Conservation (phyloP, 1,284 basidiomycete species). For the Dichomitus squalens region DNA sequence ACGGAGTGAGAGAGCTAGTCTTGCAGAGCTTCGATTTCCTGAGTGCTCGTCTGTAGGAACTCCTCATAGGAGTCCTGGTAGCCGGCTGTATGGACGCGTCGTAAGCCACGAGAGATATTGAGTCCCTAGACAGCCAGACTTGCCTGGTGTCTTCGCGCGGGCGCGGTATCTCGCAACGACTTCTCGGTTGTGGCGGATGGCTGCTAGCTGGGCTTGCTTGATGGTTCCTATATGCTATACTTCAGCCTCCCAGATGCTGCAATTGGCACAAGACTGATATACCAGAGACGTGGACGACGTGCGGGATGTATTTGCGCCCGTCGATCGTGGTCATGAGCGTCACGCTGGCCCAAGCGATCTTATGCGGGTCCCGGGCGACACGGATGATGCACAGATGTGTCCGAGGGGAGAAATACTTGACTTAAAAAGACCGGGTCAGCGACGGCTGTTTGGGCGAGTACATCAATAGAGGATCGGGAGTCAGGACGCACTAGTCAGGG, state of each 20-base stretch:
- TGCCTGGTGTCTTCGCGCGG: constrained; percentile 53
- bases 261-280: constrained; percentile 22
- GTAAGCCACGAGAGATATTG: constrained; percentile 7
- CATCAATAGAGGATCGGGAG: not conserved
- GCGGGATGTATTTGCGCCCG: constrained; percentile 58
- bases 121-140: not conserved
- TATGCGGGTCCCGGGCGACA: constrained; percentile 74
- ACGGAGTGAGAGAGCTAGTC: constrained; percentile 40
- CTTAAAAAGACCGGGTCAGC: too few species aligned
- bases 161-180: constrained; percentile 66
- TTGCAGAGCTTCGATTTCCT: constrained; percentile 64
- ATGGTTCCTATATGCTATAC: constrained; percentile 61
- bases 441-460: too few species aligned
- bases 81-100: constrained; percentile 36
- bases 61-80: constrained; percentile 62
- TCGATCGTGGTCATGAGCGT: constrained; percentile 66
- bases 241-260: too few species aligned
- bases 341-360: constrained; percentile 72
- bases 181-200: constrained; percentile 70
- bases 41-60: constrained; percentile 55
- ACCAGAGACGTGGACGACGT: constrained; percentile 80
- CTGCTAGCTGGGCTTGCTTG: constrained; percentile 75
- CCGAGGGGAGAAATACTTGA: constrained; percentile 81
- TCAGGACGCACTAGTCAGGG: constrained; percentile 56
- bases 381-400: constrained; percentile 80